Conservation (phyloP, 345 rosid genomes). For the Gossypium arboreum region DNA sequence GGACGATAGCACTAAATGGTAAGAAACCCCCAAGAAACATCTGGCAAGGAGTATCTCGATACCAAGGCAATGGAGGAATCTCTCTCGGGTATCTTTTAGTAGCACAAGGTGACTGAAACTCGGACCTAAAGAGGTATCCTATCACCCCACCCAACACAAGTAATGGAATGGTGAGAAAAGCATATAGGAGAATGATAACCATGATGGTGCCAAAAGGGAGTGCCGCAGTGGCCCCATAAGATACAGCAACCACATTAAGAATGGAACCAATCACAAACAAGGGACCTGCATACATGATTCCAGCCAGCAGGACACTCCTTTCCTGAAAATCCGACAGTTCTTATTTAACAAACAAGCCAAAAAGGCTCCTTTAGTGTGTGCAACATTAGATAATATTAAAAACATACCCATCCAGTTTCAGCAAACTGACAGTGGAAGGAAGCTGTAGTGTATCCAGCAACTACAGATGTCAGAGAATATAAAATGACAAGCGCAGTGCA, state of each 20-base stretch:
- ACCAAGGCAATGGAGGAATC: constrained; percentile 60
- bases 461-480: constrained; percentile 59
- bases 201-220: constrained; percentile 76
- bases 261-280: constrained; percentile 36
- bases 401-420: constrained; percentile 67
- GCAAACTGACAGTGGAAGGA: constrained; percentile 61
- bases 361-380: neutral
- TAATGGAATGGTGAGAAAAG: constrained; percentile 50
- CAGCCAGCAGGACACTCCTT: constrained; percentile 59
- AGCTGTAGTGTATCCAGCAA: constrained; percentile 68
- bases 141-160: constrained; percentile 68
- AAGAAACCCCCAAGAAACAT: constrained; percentile 73
- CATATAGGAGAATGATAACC: constrained; percentile 47
- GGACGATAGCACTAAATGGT: constrained; percentile 59
- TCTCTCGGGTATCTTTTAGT: constrained; percentile 55
- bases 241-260: constrained; percentile 61
- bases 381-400: neutral
- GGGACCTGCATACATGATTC: constrained; percentile 60
- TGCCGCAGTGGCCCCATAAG: constrained; percentile 71
- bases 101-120: constrained; percentile 54
- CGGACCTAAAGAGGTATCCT: constrained; percentile 56
- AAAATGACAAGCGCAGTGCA: constrained; percentile 51
- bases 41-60: constrained; percentile 53
- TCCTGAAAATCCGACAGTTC: constrained; percentile 37
- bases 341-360: constrained; percentile 5